These are phyloP conservation scores for Phaeosphaeriaceae sp. DNA, from an alignment of 2,329 filamentous ascomycete species.

Conservation along the genomic window DNA sequence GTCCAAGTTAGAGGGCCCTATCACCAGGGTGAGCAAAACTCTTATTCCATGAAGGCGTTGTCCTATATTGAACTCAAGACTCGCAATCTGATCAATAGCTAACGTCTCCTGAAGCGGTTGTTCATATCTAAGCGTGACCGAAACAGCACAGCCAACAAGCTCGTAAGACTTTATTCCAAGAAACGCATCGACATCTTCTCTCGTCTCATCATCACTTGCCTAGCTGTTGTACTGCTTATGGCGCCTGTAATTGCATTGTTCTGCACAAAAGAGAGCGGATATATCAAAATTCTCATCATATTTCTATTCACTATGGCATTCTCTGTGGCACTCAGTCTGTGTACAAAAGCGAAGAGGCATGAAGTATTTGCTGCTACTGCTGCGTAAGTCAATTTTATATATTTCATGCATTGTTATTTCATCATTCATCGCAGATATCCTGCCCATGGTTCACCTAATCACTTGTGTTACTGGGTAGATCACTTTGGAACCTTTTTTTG, in stretches of 20 bases:
- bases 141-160: slow-evolving; percentile 11
- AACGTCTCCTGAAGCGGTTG: slow-evolving; percentile 3
- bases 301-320: slow-evolving; percentile 14
- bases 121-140: slow-evolving; percentile 20
- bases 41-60: background rate
- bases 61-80: background rate
- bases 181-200: slow-evolving; percentile 16
- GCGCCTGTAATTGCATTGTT: slow-evolving; percentile 23
- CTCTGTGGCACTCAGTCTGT: slow-evolving; percentile 5
- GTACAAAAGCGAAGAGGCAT: slow-evolving; percentile 15
- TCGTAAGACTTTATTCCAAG: slow-evolving; percentile 20
- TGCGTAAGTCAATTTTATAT: slow-evolving; percentile 11
- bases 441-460: no score
- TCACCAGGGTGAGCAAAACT: slow-evolving; percentile 6
- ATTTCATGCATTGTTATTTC: background rate
- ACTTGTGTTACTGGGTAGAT: no score
- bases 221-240: slow-evolving; percentile 29
- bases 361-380: slow-evolving; percentile 19
- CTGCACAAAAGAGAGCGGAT: slow-evolving; percentile 15
- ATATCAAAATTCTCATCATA: slow-evolving; percentile 28
- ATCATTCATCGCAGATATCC: no score
- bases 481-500: background rate
- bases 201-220: slow-evolving; percentile 21
- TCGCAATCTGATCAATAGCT: background rate
- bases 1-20: slow-evolving; percentile 4